phyloP scores from a whole-genome alignment of 305 asterid species.

The Ilex paraguariensis region DNA sequence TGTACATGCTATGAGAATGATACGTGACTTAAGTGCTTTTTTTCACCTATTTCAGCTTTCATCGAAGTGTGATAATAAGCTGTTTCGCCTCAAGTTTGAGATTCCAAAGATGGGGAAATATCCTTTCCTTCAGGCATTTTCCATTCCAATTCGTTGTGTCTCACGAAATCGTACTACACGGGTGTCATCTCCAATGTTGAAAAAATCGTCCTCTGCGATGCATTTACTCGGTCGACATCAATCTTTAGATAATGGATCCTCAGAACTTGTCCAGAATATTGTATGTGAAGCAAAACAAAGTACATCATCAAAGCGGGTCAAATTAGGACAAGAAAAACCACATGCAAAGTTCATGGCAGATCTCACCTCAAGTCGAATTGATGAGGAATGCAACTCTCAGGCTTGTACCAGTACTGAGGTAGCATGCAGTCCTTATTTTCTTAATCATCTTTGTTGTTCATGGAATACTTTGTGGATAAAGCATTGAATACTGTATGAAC shows the following conservation, averaged over 20 bases:
- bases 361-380: conserved; percentile 27
- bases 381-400: conserved; percentile 37
- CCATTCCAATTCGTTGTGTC: conserved; percentile 73
- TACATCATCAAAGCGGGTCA: conserved; percentile 80
- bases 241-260: conserved; percentile 53
- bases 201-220: conserved; percentile 41
- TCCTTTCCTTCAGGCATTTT: conserved; percentile 55
- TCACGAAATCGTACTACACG: conserved; percentile 63
- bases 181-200: conserved; percentile 38
- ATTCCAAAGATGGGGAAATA: conserved; percentile 43
- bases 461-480: not conserved
- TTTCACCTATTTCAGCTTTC: conserved; percentile 60
- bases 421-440: conserved; percentile 10
- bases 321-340: conserved; percentile 62
- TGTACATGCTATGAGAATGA: not conserved
- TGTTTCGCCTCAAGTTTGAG: conserved; percentile 65
- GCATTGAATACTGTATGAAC: too few species aligned
- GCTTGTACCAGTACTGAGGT: conserved; percentile 52
- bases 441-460: not conserved
- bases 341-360: conserved; percentile 29
- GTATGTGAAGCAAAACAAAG: conserved; percentile 83
- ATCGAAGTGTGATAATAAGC: conserved; percentile 81
- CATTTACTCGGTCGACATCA: conserved; percentile 42
- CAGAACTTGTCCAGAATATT: conserved; percentile 48
- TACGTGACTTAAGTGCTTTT: conserved; percentile 8